Evolutionary conservation across 2,329 filamentous ascomycete genomes (phyloP).

Genomic region (Fusarium sambucinum): DNA sequence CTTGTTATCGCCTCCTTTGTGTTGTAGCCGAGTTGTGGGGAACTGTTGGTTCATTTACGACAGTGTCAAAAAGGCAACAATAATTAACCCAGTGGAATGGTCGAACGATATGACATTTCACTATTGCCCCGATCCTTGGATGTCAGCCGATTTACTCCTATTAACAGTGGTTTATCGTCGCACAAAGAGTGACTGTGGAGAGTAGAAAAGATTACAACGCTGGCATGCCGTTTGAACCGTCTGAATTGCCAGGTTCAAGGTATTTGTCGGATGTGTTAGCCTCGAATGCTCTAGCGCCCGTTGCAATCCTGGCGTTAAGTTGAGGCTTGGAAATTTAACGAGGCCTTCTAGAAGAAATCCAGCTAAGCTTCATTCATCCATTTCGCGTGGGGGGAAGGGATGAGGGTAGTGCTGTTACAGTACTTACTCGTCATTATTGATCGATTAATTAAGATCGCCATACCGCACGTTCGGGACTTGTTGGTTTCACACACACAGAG

Average conservation of each 20-base stretch:
- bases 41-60: not conserved
- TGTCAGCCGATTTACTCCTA: not conserved
- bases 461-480: not conserved
- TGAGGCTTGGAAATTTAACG: not conserved
- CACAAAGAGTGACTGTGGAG: not conserved
- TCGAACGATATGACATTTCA: not conserved
- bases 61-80: not conserved
- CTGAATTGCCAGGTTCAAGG: not conserved
- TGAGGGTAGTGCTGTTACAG: not conserved
- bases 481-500: not conserved
- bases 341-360: slow-evolving; percentile 5
- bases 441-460: slow-evolving; percentile 3
- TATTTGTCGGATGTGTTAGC: not conserved
- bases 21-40: not conserved
- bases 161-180: not conserved
- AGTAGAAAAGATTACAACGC: not conserved
- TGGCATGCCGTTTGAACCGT: slow-evolving; percentile 4
- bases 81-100: not conserved
- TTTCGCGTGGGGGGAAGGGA: not conserved
- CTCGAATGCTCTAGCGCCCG: not conserved
- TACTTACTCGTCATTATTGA: not conserved
- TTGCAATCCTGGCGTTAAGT: not conserved
- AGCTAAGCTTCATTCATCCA: not conserved
- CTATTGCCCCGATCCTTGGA: not conserved
- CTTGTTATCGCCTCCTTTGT: not conserved